These are phyloP conservation scores for Magnusiomyces tetraspermus DNA, from an alignment of 1,139 yeast genomes.

Conservation along the genomic window DNA sequence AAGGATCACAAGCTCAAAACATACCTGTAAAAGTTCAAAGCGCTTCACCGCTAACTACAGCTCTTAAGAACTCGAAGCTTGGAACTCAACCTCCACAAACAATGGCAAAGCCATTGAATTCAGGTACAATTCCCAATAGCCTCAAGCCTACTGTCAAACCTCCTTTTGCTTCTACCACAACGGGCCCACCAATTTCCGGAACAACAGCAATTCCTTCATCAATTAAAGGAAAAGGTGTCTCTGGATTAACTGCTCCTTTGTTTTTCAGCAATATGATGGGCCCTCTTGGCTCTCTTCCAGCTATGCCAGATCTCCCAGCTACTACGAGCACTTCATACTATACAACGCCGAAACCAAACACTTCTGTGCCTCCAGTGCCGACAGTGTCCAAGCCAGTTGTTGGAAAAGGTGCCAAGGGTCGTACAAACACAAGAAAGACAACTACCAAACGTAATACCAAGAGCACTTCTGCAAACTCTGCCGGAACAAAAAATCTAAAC, in stretches of 20 bases:
- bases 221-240: background rate
- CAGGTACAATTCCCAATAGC: background rate
- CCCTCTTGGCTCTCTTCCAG: background rate
- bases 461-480: background rate
- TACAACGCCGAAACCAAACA: background rate
- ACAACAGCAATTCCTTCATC: background rate
- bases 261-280: background rate
- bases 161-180: background rate
- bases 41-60: background rate
- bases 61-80: background rate
- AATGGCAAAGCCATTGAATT: background rate
- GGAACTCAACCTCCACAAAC: background rate
- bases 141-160: background rate
- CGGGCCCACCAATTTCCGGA: background rate
- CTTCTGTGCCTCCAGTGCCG: background rate
- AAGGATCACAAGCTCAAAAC: slow-evolving; percentile 3
- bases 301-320: slow-evolving; percentile 1
- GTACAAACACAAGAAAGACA: background rate
- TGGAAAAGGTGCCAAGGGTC: background rate
- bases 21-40: background rate
- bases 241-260: background rate
- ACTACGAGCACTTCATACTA: slow-evolving; percentile 1
- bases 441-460: background rate
- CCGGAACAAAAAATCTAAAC: background rate
- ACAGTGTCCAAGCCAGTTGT: background rate